Base-by-base conservation (phyloP, 1,284 basidiomycete genomes). In the Porogramme epimiltina region DNA sequence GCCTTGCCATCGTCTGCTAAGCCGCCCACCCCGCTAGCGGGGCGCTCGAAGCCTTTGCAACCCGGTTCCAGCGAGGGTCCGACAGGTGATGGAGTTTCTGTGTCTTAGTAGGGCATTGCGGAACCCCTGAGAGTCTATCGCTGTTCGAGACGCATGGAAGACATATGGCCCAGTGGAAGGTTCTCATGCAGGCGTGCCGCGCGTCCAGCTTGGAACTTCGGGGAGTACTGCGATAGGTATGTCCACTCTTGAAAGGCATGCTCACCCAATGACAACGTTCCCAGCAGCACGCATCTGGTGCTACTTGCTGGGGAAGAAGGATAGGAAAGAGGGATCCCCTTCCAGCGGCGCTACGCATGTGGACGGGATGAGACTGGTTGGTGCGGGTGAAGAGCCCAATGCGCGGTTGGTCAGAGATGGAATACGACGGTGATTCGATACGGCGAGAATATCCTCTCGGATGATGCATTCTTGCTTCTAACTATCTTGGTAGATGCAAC, bases 71-170 rank as follows among this genome's bases (percentile, higher is more conserved):
- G 13, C 10, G 6, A 37, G 13, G n/a, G 10, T 6, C 42, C 39
- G 22, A 49, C 47, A 33, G 8, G 50, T n/a, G 58, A 64, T 20
- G 62, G 43, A 60, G 59, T 54, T 62, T 64, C 54, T 41, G 62
- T n/a, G 51, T 64, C 13, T 52, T 51, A 46, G 58, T 64, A 42
- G 58, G 61, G 42, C 61, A 60, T 40, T 43, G 40, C 24, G 57
- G 55, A 20, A 54, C 58, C 41, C 53, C 55, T 20, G 51, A 59
- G 26, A 49, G 44, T 11, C 51, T 51, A 39, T 47, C 51, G 24
- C 43, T 57, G 26, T 67, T 67, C 62, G 65, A 65, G 57, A 67
- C 65, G 22, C 63, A 63, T 49, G 60, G 54, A 15, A 55, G 62
- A 36, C 65, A 67, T 48, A 49, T 40, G 46, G 64, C 65, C 22